phyloP scores from a whole-genome alignment of 1,284 basidiomycete species.

The Pseudozyma tsukubaensis region DNA sequence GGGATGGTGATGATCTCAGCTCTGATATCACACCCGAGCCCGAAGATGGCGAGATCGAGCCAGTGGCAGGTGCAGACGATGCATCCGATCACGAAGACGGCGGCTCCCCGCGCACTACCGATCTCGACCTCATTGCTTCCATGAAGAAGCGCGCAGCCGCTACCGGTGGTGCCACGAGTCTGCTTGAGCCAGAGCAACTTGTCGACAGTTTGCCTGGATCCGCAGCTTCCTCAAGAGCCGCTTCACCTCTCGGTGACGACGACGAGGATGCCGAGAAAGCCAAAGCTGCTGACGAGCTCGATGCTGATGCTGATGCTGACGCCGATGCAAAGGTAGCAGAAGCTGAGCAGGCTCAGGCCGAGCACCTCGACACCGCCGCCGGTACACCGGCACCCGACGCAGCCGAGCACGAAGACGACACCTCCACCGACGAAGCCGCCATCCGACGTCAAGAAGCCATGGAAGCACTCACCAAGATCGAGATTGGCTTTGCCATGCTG shows the following conservation, averaged over 20 bases:
- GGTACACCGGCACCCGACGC: slow-evolving; percentile 48
- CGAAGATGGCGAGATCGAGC: slow-evolving; percentile 35
- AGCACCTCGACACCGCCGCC: slow-evolving; percentile 44
- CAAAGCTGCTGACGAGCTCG: slow-evolving; percentile 10
- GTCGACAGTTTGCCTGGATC: slow-evolving; percentile 54
- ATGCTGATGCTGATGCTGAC: slow-evolving; percentile 13
- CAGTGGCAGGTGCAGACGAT: slow-evolving; percentile 24
- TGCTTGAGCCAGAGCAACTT: slow-evolving; percentile 52
- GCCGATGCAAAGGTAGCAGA: slow-evolving; percentile 22
- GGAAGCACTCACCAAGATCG: slow-evolving; percentile 72
- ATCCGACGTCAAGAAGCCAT: slow-evolving; percentile 71
- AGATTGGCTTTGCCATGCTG: slow-evolving; percentile 73
- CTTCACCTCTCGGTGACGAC: slow-evolving; percentile 42
- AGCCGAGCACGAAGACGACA: slow-evolving; percentile 52
- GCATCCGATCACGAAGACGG: slow-evolving; percentile 40
- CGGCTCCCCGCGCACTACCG: slow-evolving; percentile 37
- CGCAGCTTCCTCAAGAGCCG: slow-evolving; percentile 53
- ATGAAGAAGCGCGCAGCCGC: slow-evolving; percentile 62
- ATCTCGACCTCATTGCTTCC: slow-evolving; percentile 50
- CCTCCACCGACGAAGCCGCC: slow-evolving; percentile 62
- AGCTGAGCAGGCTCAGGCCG: slow-evolving; percentile 28
- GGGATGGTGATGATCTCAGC: slow-evolving; percentile 42
- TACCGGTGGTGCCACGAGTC: slow-evolving; percentile 59
- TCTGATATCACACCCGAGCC: slow-evolving; percentile 53
- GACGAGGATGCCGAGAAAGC: slow-evolving; percentile 43